Conservation (phyloP, 148 eudicot species). For the Selenicereus undatus region DNA sequence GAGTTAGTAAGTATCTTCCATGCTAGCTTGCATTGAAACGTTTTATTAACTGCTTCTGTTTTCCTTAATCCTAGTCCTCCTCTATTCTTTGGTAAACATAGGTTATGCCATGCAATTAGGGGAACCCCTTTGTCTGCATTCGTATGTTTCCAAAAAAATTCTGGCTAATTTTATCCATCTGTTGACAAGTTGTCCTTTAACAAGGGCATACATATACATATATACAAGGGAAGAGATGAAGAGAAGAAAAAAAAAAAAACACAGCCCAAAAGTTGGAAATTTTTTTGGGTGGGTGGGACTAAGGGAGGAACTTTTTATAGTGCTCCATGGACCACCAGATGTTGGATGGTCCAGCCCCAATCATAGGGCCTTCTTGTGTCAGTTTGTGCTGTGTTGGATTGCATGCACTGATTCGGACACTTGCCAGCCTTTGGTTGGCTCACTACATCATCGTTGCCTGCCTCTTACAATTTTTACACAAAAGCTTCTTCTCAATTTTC, state of each 20-base stretch:
- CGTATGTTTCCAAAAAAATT: no score
- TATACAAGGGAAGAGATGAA: not conserved
- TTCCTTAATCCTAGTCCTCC: no score
- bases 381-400: conserved; percentile 14
- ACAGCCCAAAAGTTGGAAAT: not conserved
- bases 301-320: not conserved
- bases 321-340: conserved; percentile 21
- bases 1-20: no score
- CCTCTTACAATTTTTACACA: not conserved
- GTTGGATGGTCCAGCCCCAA: conserved; percentile 27
- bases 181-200: no score
- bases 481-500: not conserved
- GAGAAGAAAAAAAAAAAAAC: not conserved
- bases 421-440: not conserved
- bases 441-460: not conserved
- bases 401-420: not conserved
- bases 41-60: no score
- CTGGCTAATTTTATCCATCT: no score
- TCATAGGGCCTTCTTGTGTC: conserved; percentile 11
- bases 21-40: no score
- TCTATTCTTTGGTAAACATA: no score
- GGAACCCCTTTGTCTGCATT: no score
- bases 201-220: conserved; percentile 12
- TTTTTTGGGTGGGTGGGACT: conserved; percentile 21
- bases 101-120: no score